These are phyloP conservation scores for Suhomyces ambrosiae DNA, from an alignment of 1,139 yeast species.

Conservation along the genomic window DNA sequence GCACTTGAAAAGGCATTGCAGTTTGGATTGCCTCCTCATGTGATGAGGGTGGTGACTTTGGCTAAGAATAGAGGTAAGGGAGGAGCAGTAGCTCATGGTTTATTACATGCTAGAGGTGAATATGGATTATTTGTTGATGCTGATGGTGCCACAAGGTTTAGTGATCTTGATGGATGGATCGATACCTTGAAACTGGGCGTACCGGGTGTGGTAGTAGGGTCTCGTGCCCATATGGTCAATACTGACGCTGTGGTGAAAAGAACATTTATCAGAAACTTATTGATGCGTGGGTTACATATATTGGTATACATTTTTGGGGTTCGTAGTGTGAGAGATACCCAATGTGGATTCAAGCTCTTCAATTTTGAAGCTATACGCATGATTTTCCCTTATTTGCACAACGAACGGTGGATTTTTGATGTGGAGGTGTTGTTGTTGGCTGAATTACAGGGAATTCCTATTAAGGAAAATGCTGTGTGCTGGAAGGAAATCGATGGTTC, in stretches of 20 bases:
- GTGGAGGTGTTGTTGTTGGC: slow-evolving; percentile 89
- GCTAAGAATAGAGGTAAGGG: slow-evolving; percentile 89
- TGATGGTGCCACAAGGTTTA: slow-evolving; percentile 90
- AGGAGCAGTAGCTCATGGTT: slow-evolving; percentile 96
- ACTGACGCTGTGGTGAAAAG: slow-evolving; percentile 96
- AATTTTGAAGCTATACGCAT: slow-evolving; percentile 62
- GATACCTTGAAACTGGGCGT: slow-evolving; percentile 32
- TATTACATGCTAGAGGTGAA: slow-evolving; percentile 72
- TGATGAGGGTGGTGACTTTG: slow-evolving; percentile 68
- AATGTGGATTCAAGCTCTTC: slow-evolving; percentile 95
- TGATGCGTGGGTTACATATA: slow-evolving; percentile 91
- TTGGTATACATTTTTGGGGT: slow-evolving; percentile 88
- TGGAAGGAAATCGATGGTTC: slow-evolving; percentile 99
- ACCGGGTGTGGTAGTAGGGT: slow-evolving; percentile 80
- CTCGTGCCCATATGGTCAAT: slow-evolving; percentile 95
- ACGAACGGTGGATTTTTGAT: slow-evolving; percentile 98
- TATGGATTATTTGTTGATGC: slow-evolving; percentile 92
- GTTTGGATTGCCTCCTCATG: slow-evolving; percentile 55
- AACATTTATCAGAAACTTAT: slow-evolving; percentile 80
- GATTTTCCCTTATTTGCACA: slow-evolving; percentile 90
- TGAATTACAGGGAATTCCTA: slow-evolving; percentile 62
- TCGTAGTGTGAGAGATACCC: slow-evolving; percentile 84
- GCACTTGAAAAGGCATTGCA: slow-evolving; percentile 67
- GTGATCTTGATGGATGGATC: slow-evolving; percentile 63
- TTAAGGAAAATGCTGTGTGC: slow-evolving; percentile 80